Evolutionary conservation across 768 basidiomycete species (phyloP), one percentile per base, ranked within the genome.

Genomic region (Paxillus involutus): DNA sequence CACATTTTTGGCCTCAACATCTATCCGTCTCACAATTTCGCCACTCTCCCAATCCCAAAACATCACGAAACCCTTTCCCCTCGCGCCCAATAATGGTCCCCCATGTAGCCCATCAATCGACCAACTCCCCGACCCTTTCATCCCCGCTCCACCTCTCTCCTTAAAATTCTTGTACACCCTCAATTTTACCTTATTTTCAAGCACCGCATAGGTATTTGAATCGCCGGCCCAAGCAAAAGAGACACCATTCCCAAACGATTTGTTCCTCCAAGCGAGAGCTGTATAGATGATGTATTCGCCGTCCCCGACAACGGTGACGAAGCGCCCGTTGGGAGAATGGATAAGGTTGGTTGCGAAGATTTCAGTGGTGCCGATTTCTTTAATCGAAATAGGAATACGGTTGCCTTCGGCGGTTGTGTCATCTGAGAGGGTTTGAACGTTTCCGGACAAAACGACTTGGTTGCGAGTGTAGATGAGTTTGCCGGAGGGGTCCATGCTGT

Each of bases 21-120:
- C 95, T 62, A 99, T 89, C 60, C 97, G 74, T 52, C 97, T 76
- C 6, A 98, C 97, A 53, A 98, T 82, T 65, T 96, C 91, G 33
- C 94, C 94, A 1, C 85, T 86, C 71, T 98, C 96, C 97, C 97
- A 98, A 67, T 98, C 97, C 94, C 97, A 98, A 70, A 99, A 99
- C 64, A 98, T 79, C 30, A 97, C 94, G 59, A 98, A 97, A 0
- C 94, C 94, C 59, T 81, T 80, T 0, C 95, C 96, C 4, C 90
- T 75, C 3, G 88, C 95, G 44, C 85, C 89, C 3, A 99, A 77
- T 16, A 98, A 71, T 5, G 91, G 83, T 2, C 97, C 96, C 1
- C 93, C 89, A 61, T 94, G 85, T 39, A 99, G 51, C 5, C 85
- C 86, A 46, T 98, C 95, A 40, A 98, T 81, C 3, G 83, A 75